These are phyloP conservation scores for Tilletia indica DNA, from an alignment of 1,284 basidiomycete species.

Conservation along the genomic window DNA sequence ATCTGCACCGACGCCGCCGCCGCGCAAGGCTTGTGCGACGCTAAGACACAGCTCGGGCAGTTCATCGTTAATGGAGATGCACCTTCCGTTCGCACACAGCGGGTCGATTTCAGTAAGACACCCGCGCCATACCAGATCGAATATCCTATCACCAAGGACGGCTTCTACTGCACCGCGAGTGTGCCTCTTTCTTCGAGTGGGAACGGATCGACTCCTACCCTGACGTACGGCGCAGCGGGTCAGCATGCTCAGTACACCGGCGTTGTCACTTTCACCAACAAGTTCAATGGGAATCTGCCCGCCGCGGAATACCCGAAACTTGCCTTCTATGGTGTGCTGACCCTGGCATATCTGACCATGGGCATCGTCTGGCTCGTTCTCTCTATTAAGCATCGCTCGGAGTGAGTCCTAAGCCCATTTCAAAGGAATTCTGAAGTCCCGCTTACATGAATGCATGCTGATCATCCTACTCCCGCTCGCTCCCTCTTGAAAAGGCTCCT, in stretches of 20 bases:
- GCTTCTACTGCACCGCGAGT: constrained; percentile 14
- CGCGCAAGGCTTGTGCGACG: constrained; percentile 67
- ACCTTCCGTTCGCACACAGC: constrained; percentile 61
- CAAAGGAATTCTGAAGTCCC: background rate
- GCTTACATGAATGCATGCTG: background rate
- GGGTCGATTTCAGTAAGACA: constrained; percentile 77
- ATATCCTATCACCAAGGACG: constrained; percentile 10
- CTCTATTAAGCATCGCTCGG: constrained; percentile 76
- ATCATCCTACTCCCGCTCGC: background rate
- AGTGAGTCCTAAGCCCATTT: constrained; percentile 60
- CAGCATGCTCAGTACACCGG: constrained; percentile 78
- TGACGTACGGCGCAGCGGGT: constrained; percentile 55
- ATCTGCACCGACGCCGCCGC: constrained; percentile 80
- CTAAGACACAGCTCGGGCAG: constrained; percentile 68
- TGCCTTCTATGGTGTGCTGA: constrained; percentile 82
- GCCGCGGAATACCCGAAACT: constrained; percentile 98
- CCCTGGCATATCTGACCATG: constrained; percentile 71
- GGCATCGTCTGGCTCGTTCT: constrained; percentile 77
- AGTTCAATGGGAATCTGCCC: constrained; percentile 81
- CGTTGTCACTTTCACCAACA: constrained; percentile 79
- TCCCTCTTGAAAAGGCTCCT: constrained; percentile 29
- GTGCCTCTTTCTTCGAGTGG: constrained; percentile 14
- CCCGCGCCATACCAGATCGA: constrained; percentile 19
- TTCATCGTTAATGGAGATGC: constrained; percentile 69
- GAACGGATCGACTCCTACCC: constrained; percentile 63